Base-by-base conservation (phyloP, 192 early-diverging fungal genomes). In the Chytriomyces sp. region DNA sequence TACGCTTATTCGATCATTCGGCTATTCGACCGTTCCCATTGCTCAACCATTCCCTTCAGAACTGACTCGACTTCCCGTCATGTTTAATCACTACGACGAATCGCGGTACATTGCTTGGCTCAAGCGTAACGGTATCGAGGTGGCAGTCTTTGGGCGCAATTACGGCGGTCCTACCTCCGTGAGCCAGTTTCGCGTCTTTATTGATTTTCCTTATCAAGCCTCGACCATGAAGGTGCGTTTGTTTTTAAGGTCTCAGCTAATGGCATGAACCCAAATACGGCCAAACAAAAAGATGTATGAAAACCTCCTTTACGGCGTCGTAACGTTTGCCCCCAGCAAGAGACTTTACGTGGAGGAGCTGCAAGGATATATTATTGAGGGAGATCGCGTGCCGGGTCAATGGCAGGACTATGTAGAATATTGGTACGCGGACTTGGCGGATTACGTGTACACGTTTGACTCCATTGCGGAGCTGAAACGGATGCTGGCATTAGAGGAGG, bases 401-500 rank as follows among this genome's bases (percentile, higher is more conserved):
- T 67, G 65, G 65, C 52, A 52, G 28, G 65, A 67, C n/a, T 67
- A 67, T 55, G 65, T 67, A 8, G 65, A 67, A 55, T 67, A 67
- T 26, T 67, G 65, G 65, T 56, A 67, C 52, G 36, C 34, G 19
- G 53, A 67, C 34, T 30, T 67, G 52, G 6, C 17, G 10, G 53
- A 67, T 25, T 55, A 54, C 52, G 49, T 67, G 10, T 67, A 67
- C 34, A 28, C 36, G 19, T 67, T 67, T 34, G 65, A 67, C 32
- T 54, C 65, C 7, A 55, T 67, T 33, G 52, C 6, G 17, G 52
- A 67, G 33, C 22, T 67, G 52, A 22, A 54, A 22, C 32, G 33
- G 19, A 67, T 67, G 4, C 65, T 67, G 8, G 28, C 44, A 2
- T 0, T 7, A 3, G 26, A 19, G 26, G 53, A 32, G 5, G 37